Conservation (phyloP, 2,329 filamentous ascomycete genomes). For the Ceratocystis ficicola region DNA sequence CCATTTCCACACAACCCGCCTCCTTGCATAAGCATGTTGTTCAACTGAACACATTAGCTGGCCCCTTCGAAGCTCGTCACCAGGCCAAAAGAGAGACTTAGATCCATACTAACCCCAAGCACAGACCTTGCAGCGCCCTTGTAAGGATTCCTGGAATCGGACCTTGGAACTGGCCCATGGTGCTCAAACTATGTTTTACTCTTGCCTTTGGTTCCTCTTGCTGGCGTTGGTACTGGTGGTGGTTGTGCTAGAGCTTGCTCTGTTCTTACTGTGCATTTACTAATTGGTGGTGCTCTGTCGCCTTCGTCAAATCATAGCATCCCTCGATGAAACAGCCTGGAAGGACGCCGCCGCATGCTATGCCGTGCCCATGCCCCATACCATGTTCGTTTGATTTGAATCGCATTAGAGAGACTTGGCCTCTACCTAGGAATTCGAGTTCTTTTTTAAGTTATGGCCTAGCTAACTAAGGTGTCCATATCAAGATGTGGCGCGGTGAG, state of each 20-base stretch:
- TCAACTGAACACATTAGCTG: neutral
- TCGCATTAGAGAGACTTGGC: neutral
- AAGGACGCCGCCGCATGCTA: neutral
- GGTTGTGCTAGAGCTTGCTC: neutral
- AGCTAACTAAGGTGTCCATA: slow-evolving; percentile 1
- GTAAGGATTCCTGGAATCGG: neutral
- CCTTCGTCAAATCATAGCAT: neutral
- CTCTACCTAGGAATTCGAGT: neutral
- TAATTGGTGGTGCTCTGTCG: neutral
- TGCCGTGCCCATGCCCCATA: neutral
- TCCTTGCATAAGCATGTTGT: too few relatives aligned
- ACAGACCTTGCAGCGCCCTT: neutral
- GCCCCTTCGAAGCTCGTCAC: neutral
- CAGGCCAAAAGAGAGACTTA: neutral
- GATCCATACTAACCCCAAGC: neutral
- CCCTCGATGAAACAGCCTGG: slow-evolving; percentile 3
- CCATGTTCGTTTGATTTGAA: neutral
- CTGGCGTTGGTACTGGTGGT: too few relatives aligned
- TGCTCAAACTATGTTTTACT: neutral
- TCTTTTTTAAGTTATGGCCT: slow-evolving; percentile 3
- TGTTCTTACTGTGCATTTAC: neutral
- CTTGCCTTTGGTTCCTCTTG: too few relatives aligned
- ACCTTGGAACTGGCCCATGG: neutral
- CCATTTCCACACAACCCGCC: too few relatives aligned
- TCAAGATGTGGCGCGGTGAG: neutral